Percentiles rank a stretch among this genome's conserved stretches.
Evolutionary conservation across 768 basidiomycete species (phyloP).

Genomic region (Mycena maculata): DNA sequence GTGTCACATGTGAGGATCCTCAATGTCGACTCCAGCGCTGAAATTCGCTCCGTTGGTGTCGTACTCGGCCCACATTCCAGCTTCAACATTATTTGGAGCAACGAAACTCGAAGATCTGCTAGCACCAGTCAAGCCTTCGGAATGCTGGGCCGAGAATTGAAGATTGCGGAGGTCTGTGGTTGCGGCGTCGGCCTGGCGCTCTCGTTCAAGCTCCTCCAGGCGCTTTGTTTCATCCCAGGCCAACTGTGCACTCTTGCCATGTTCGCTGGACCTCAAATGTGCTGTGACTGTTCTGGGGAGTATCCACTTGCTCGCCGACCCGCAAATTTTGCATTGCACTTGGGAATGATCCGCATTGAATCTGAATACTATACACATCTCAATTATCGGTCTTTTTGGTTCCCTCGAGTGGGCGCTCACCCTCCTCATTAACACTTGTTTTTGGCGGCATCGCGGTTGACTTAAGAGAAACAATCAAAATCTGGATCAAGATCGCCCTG

Average conservation of each 20-base stretch:
- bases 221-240: background rate
- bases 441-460: slow-evolving; percentile 3
- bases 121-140: background rate
- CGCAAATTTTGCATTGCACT: slow-evolving; percentile 2
- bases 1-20: background rate
- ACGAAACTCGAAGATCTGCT: background rate
- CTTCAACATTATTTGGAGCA: background rate
- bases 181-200: background rate
- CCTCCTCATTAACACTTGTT: background rate
- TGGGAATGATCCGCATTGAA: background rate
- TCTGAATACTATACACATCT: background rate
- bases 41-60: background rate
- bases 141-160: background rate
- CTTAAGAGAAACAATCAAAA: background rate
- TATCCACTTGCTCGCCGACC: background rate
- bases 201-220: background rate
- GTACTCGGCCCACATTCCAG: slow-evolving; percentile 3
- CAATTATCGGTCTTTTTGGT: background rate
- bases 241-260: background rate
- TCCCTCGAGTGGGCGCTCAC: background rate
- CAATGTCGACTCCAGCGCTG: background rate
- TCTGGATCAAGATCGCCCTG: background rate
- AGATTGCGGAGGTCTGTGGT: background rate
- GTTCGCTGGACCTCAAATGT: background rate
- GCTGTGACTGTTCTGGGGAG: background rate